Percentiles rank a stretch among this genome's conserved stretches.
These are phyloP conservation scores for Inosperma sp. DNA, from an alignment of 768 basidiomycete species.

Conservation along the genomic window DNA sequence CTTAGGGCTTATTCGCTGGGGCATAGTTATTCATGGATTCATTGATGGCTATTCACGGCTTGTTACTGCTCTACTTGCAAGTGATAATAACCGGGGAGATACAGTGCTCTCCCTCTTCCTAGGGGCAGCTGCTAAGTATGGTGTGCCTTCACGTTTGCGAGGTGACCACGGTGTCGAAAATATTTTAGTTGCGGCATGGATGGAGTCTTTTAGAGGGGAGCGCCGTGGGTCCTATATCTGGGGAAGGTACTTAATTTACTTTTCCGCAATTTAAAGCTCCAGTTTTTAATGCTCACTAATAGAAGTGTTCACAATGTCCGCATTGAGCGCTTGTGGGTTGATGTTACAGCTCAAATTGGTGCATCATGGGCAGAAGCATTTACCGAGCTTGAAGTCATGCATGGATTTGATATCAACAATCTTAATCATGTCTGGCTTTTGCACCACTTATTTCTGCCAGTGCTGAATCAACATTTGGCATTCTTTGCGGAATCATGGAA, in stretches of 20 bases:
- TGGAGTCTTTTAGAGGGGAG: slow-evolving; percentile 19
- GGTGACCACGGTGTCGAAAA: slow-evolving; percentile 41
- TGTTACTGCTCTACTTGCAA: slow-evolving; percentile 30
- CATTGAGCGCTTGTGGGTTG: slow-evolving; percentile 36
- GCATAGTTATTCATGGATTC: slow-evolving; percentile 32
- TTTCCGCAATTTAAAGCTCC: neutral
- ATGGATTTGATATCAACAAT: slow-evolving; percentile 26
- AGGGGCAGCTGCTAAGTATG: slow-evolving; percentile 18
- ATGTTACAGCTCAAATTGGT: slow-evolving; percentile 30
- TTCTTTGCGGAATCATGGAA: slow-evolving; percentile 31
- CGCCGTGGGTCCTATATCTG: slow-evolving; percentile 32
- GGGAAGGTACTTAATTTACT: slow-evolving; percentile 31
- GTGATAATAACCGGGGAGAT: slow-evolving; percentile 34
- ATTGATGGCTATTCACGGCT: slow-evolving; percentile 30
- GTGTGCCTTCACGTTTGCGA: slow-evolving; percentile 27
- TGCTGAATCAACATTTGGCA: slow-evolving; percentile 24
- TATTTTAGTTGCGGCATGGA: slow-evolving; percentile 30
- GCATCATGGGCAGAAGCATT: slow-evolving; percentile 37
- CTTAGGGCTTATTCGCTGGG: slow-evolving; percentile 30
- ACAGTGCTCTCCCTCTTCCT: slow-evolving; percentile 36
- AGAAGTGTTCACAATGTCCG: slow-evolving; percentile 39
- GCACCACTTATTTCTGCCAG: slow-evolving; percentile 30
- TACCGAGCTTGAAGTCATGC: slow-evolving; percentile 25
- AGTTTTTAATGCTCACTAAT: neutral
- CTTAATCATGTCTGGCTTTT: no score